Percentiles rank a stretch among this genome's conserved stretches.
Conservation (phyloP, 352 stramenopile species). For the Globisporangium cederbergense region DNA sequence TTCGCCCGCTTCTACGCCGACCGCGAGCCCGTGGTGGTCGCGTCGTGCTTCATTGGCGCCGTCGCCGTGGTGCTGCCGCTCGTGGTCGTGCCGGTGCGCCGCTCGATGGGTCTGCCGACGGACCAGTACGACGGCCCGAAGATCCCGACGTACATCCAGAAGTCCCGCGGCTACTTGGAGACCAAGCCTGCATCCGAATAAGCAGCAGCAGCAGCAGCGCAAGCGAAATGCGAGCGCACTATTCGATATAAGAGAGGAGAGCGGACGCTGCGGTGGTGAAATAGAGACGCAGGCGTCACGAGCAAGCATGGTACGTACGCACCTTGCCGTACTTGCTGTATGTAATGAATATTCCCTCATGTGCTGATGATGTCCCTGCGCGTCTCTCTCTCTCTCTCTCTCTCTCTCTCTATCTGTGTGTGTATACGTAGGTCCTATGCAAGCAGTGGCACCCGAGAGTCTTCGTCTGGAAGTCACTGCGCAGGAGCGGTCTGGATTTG, state of each 20-base stretch:
- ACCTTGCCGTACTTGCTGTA: neutral
- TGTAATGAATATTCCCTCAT: neutral
- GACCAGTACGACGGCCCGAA: constrained; percentile 88
- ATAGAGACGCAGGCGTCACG: neutral
- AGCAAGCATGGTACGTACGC: neutral
- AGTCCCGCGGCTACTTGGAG: constrained; percentile 69
- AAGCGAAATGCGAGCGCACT: neutral
- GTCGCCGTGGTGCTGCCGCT: constrained; percentile 68
- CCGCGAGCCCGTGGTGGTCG: constrained; percentile 83
- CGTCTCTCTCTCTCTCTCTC: neutral
- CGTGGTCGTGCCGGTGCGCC: constrained; percentile 78
- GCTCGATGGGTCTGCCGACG: constrained; percentile 80
- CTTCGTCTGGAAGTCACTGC: neutral
- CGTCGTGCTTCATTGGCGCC: constrained; percentile 72
- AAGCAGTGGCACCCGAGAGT: neutral
- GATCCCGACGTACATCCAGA: constrained; percentile 69
- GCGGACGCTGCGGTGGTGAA: neutral
- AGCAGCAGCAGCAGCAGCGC: constrained; percentile 1
- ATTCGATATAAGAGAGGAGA: neutral
- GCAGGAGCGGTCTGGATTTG: neutral
- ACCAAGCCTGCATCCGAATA: constrained; percentile 29
- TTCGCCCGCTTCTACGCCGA: constrained; percentile 85
- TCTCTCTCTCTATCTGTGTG: neutral
- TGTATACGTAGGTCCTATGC: neutral
- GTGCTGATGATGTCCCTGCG: neutral